phyloP scores from a whole-genome alignment of 306 rosid genomes.

The Calophaca sinica region DNA sequence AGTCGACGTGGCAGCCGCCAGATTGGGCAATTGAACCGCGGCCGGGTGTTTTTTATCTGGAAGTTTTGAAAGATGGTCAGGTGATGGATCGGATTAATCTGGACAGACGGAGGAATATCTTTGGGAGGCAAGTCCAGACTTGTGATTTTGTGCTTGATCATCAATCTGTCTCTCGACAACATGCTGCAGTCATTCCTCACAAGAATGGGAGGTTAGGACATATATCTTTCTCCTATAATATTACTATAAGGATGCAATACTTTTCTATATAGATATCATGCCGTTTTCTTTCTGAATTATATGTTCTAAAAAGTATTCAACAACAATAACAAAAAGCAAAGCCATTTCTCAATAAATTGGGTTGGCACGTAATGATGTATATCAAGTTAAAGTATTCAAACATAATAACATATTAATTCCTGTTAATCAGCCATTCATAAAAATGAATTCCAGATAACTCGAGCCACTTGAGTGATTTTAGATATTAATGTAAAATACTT shows the following conservation, averaged over 20 bases:
- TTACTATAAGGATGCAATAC: constrained; percentile 20
- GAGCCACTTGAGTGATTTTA: constrained; percentile 1
- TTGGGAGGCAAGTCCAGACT: constrained; percentile 86
- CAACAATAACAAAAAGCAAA: neutral
- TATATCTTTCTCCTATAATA: constrained; percentile 30
- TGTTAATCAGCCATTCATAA: neutral
- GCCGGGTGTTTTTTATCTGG: constrained; percentile 81
- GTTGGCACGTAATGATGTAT: too few relatives aligned
- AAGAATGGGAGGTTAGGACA: constrained; percentile 86
- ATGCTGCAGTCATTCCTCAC: constrained; percentile 96
- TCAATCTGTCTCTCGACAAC: constrained; percentile 97
- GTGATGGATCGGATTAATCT: constrained; percentile 75
- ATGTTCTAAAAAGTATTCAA: constrained; percentile 7
- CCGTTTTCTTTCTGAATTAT: constrained; percentile 1
- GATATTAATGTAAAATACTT: constrained; percentile 12
- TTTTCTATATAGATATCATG: neutral
- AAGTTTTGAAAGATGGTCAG: constrained; percentile 89
- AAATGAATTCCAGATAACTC: constrained; percentile 14
- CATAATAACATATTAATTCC: constrained; percentile 2
- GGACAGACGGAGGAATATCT: constrained; percentile 72
- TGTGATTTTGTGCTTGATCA: constrained; percentile 96
- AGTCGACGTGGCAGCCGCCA: constrained; percentile 95
- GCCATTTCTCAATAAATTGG: neutral
- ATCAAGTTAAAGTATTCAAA: constrained; percentile 1
- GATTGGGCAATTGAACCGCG: constrained; percentile 98